Evolutionary conservation across 2,329 filamentous ascomycete species (phyloP), one percentile per base, ranked within the genome.

Genomic region (Fusarium setosum): DNA sequence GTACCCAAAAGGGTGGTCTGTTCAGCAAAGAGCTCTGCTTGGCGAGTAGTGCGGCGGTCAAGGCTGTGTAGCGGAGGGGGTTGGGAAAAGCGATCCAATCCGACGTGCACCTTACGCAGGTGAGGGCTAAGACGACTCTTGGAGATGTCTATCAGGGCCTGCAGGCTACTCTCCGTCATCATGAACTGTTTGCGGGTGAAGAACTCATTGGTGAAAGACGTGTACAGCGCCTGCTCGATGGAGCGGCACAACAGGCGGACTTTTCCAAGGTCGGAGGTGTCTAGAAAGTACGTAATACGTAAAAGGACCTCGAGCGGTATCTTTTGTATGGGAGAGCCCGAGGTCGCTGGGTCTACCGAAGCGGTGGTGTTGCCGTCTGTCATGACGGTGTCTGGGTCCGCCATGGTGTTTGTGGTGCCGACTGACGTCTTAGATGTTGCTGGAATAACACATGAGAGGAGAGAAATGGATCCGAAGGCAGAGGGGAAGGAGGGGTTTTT

Each of bases 171-270:
- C 31, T 85, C 78, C 2, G 83, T 84, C 53, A 90, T 71, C 84
- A 90, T 88, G 75, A 91, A 92, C 70, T 91, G 88, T 69, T 85
- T 86, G 73, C 87, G 88, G 49, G 78, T 80, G 75, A 92, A 92
- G 79, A 89, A 92, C 63, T 90, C 88, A 21, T 78, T 78, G 24
- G 83, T 80, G 67, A 91, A 91, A 31, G 79, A 79, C 47, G 82
- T 78, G 73, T 86, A 86, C 12, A 90, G 77, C 2, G 79, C 77
- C 18, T 75, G 75, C 71, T 91, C 88, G 12, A 88, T 71, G 17
- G 79, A 73, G 55, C 83, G 86, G 77, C 87, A 89, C 4, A 81
- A 81, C 15, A 83, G 75, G 7, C 89, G 87, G 8, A 91, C 72
- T 12, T 76, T 73, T 58, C 83, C 80, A 17, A 90, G 81, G 8